These are phyloP conservation scores for Canariomyces notabilis DNA, from an alignment of 2,329 filamentous ascomycete species.

Conservation along the genomic window DNA sequence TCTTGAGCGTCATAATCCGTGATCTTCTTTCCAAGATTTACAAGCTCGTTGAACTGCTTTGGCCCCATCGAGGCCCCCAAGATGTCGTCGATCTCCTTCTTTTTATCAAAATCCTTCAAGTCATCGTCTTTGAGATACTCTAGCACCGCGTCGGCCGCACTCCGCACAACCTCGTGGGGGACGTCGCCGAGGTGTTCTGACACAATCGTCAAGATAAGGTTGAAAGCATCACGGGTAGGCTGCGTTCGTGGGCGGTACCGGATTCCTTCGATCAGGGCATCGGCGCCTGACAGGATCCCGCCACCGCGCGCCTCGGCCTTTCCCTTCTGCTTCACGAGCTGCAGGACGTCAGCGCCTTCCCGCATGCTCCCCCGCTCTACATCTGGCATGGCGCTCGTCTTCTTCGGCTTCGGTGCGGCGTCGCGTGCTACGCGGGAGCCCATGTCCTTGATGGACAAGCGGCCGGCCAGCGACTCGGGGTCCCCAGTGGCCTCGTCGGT, in stretches of 20 bases:
- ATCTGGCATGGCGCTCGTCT: constrained; percentile 60
- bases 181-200: constrained; percentile 88
- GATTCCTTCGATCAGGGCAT: constrained; percentile 84
- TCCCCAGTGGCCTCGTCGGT: constrained; percentile 95
- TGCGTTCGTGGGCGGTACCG: constrained; percentile 87
- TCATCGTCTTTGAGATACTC: constrained; percentile 94
- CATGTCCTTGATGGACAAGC: constrained; percentile 93
- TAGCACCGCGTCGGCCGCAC: constrained; percentile 85
- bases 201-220: constrained; percentile 88
- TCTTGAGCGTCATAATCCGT: constrained; percentile 97
- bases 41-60: constrained; percentile 93
- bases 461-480: constrained; percentile 91
- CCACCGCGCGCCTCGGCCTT: constrained; percentile 72
- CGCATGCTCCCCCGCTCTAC: constrained; percentile 70
- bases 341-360: constrained; percentile 78
- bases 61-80: constrained; percentile 75
- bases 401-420: constrained; percentile 74
- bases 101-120: constrained; percentile 96
- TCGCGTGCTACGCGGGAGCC: constrained; percentile 78
- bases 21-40: constrained; percentile 97
- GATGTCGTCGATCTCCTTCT: constrained; percentile 93
- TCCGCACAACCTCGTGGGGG: constrained; percentile 83
- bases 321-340: constrained; percentile 79
- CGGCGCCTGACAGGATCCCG: constrained; percentile 77
- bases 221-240: constrained; percentile 87